Base-by-base conservation (phyloP, 2,329 filamentous ascomycete genomes). In the Arachnomyces sp. region DNA sequence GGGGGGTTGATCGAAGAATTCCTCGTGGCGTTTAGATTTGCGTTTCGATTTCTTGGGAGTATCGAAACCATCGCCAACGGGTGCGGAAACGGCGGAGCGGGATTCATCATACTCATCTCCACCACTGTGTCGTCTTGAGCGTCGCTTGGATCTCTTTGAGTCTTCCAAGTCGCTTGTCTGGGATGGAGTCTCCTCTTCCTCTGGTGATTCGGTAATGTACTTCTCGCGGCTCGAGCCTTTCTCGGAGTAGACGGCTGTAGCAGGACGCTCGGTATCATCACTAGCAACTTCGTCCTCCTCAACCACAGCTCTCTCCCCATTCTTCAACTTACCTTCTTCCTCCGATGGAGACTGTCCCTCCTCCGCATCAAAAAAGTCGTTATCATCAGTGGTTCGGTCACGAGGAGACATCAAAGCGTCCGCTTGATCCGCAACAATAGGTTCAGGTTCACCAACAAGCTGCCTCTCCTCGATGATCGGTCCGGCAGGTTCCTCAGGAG, bases 11-110 rank as follows among this genome's bases (percentile, higher is more conserved):
- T 25, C 33, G 17, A 43, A 36, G 9, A 38, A 31, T 28, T 43
- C 48, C 28, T 43, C 49, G 20, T 53, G 49, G 3, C 49, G 46
- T 38, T 50, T 48, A 5, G 52, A 53, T n/a, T 49, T 48, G 30
- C 49, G 48, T 17, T 48, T 53, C 34, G 50, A 51, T 45, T 49
- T 55, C 31, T 33, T 14, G 13, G 14, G 12, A 6, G 3, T 32
- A 13, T 33, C 25, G 28, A 16, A 32, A 13, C 30, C n/a, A 16
- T 32, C 29, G 36, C 36, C 25, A 11, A 16, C 11, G 15, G 36
- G 32, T 11, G 30, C 14, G 20, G 15, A 11, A 12, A 16, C 36
- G 2, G 8, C 7, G 15, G 25, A 28, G 16, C 20, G 20, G 9
- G 20, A 25, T 25, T 25, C 20, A 25, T 25, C 20, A 25, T 25